Conservation (phyloP, 352 stramenopile species). For the Phytopythium montanum region DNA sequence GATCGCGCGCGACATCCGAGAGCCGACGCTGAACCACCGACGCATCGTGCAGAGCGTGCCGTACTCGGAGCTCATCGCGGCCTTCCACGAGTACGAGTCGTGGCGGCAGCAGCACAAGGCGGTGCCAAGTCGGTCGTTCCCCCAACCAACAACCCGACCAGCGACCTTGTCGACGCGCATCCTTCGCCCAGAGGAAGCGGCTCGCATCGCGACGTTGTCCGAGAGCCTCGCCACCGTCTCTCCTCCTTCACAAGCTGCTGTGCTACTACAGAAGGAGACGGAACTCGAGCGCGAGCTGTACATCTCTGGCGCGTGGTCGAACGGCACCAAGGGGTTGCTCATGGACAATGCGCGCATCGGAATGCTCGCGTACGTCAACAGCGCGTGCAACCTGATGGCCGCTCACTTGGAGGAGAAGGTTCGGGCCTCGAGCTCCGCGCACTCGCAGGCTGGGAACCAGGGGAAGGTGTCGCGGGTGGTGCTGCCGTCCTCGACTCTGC, state of each 20-base stretch:
- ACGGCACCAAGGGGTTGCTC: conserved; percentile 42
- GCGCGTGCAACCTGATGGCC: conserved; percentile 65
- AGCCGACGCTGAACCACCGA: conserved; percentile 67
- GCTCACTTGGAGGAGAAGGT: conserved; percentile 39
- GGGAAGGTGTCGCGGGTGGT: neutral
- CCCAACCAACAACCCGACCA: conserved; percentile 39
- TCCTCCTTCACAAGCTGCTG: neutral
- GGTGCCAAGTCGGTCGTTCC: conserved; percentile 41
- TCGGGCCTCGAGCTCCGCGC: conserved; percentile 13
- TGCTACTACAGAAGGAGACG: conserved; percentile 23
- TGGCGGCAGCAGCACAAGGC: conserved; percentile 57
- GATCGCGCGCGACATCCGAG: conserved; percentile 77
- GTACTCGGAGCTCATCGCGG: conserved; percentile 47
- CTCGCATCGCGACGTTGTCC: neutral
- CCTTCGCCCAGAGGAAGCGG: neutral
- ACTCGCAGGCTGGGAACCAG: neutral
- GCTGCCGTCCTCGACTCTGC: conserved; percentile 27
- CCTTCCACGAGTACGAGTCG: conserved; percentile 68
- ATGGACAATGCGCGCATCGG: conserved; percentile 74
- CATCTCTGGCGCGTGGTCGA: conserved; percentile 46
- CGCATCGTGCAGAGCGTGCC: conserved; percentile 49
- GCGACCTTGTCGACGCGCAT: conserved; percentile 3
- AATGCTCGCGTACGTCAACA: conserved; percentile 82
- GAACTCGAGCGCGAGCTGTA: conserved; percentile 67
- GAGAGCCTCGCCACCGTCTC: neutral